Evolutionary conservation across 139 green algal species (phyloP).

Genomic region (Haematococcus lacustris): DNA sequence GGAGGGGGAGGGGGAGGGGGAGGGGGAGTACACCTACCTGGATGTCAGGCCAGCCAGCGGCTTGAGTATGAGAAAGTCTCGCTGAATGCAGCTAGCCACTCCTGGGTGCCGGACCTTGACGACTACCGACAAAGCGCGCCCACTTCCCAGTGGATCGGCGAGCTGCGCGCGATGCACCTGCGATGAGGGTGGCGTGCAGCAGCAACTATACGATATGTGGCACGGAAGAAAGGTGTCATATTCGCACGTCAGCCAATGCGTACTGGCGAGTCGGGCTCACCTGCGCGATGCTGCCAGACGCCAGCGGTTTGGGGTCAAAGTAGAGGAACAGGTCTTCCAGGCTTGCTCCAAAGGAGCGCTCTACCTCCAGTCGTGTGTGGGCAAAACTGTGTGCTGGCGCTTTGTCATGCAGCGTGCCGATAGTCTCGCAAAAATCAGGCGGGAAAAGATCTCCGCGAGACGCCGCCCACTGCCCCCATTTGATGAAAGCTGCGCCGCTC

Average conservation of each 20-base stretch:
- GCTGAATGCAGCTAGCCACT: constrained; percentile 66
- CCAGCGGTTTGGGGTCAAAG: constrained; percentile 79
- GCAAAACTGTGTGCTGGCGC: constrained; percentile 65
- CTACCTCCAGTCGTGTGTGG: constrained; percentile 40
- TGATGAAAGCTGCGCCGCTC: constrained; percentile 68
- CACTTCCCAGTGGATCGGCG: too few species aligned
- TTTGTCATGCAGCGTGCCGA: constrained; percentile 68
- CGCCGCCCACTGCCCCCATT: constrained; percentile 93
- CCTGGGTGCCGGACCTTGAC: constrained; percentile 90
- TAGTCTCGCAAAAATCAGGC: constrained; percentile 70
- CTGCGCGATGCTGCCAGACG: constrained; percentile 92
- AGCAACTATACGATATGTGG: too few species aligned
- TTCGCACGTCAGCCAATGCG: too few species aligned
- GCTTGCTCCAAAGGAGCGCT: constrained; percentile 60
- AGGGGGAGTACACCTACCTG: constrained; percentile 7
- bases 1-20: too few species aligned
- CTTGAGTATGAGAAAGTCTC: constrained; percentile 86
- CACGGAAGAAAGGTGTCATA: too few species aligned
- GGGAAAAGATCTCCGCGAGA: constrained; percentile 91
- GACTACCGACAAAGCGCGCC: constrained; percentile 35
- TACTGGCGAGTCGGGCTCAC: too few species aligned
- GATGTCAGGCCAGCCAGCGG: constrained; percentile 33
- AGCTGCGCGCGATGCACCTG: too few species aligned
- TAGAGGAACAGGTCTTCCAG: constrained; percentile 74
- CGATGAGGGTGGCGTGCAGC: too few species aligned